Conservation (phyloP, 2,329 filamentous ascomycete genomes). For the Phaeosphaeria sp. region DNA sequence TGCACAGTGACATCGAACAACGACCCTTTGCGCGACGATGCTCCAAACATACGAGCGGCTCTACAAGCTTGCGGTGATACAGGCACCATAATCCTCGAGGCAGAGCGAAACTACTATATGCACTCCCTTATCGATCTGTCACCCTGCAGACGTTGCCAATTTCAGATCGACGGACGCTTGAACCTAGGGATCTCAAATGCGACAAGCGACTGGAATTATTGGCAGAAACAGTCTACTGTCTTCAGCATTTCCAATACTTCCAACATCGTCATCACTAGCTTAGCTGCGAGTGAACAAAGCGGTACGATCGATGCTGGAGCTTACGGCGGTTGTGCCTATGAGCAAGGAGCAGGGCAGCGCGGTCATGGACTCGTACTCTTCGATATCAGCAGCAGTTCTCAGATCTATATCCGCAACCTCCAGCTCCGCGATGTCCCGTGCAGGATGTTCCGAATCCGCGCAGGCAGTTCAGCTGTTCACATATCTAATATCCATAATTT, state of each 20-base stretch:
- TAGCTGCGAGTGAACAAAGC: constrained; percentile 31
- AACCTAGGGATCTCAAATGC: constrained; percentile 17
- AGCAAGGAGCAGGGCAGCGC: not conserved
- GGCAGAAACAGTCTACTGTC: constrained; percentile 47
- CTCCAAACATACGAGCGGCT: not conserved
- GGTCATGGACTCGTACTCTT: not conserved
- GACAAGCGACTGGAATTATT: constrained; percentile 50
- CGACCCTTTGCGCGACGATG: not conserved
- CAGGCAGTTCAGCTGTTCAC: not conserved
- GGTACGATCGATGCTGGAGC: constrained; percentile 56
- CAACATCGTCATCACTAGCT: constrained; percentile 50
- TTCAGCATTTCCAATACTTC: constrained; percentile 49
- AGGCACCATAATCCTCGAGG: constrained; percentile 55
- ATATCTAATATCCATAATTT: not conserved
- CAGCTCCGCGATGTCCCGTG: not conserved
- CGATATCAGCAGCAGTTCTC: not conserved
- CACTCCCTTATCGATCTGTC: constrained; percentile 53
- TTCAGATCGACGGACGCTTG: constrained; percentile 56
- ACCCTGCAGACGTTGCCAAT: constrained; percentile 53
- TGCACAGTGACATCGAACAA: not conserved
- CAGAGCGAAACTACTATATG: constrained; percentile 52
- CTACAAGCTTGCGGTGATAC: constrained; percentile 52
- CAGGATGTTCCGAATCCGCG: not conserved
- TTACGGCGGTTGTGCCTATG: constrained; percentile 10
- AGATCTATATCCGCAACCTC: not conserved